Base-by-base conservation (phyloP, 805 yeast genomes). In the Starmera amethionina region DNA sequence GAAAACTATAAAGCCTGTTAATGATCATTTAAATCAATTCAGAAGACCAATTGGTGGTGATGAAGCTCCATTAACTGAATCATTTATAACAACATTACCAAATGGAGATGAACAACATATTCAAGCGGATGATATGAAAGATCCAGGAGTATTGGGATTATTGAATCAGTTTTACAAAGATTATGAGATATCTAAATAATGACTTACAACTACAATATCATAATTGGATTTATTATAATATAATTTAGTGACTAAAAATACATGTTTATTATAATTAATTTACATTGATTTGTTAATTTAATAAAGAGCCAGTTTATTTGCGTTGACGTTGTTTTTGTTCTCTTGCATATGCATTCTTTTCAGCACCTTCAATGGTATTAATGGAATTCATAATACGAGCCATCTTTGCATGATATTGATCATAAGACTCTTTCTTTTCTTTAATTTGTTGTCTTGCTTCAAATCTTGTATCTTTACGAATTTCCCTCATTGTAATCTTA, bases 341-440 rank as follows among this genome's bases (percentile, higher is more conserved):
- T 45, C 88, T 73, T 57, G 88, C 96, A 61, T 90, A 90, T 51
- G 79, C 80, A 59, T 93, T 89, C 71, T 86, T 84, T 57, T 87
- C 97, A 5, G 93, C 85, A 55, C 97, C 97, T 68, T 90, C 97
- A 52, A 82, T 88, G 5, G 96, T 88, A 46, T 83, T 84, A 54
- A 93, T 86, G 41, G 89, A 76, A 51, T 89, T 84, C 58, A 82
- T 79, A 57, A 93, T 81, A 49, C 74, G 75, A 35, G 94, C 83
- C 87, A 93, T 85, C 70, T 86, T 89, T 49, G 78, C 72, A 60
- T 93, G 97, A 60, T 93, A 93, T 9, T 75, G 89, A 34, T 73
- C 73, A 53, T 86, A 79, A 52, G 76, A 77, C 41, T 69, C 65
- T 62, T 85, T 83, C 75, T 86, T 84, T 57, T 79, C 88, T 38